Conservation (phyloP, 2,329 filamentous ascomycete genomes). For the Coniochaeta sp. region DNA sequence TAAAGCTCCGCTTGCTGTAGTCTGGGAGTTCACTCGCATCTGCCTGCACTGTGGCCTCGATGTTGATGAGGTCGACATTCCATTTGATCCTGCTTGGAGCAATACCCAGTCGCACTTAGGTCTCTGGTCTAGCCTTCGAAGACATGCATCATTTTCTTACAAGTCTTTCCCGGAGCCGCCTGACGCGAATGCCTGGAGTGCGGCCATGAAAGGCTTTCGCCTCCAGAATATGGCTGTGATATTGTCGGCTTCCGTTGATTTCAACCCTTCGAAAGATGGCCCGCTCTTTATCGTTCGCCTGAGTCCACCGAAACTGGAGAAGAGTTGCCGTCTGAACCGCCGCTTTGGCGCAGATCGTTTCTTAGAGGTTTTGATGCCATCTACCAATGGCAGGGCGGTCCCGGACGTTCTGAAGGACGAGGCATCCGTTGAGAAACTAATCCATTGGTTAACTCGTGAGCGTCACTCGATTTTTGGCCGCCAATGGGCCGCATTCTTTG, state of each 20-base stretch:
- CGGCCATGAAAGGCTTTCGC: conserved; percentile 29
- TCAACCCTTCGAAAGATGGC: conserved; percentile 23
- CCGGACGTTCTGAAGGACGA: conserved; percentile 22
- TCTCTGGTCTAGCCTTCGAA: conserved; percentile 33
- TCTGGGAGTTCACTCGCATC: conserved; percentile 46
- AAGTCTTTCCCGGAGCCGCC: conserved; percentile 42
- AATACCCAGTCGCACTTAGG: conserved; percentile 33
- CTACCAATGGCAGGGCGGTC: conserved; percentile 16
- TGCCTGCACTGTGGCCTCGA: conserved; percentile 37
- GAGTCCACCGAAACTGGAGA: conserved; percentile 38
- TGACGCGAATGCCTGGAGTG: conserved; percentile 35
- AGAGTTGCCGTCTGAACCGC: conserved; percentile 42
- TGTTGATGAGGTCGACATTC: conserved; percentile 23
- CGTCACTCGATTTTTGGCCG: conserved; percentile 38
- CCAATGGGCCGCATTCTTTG: conserved; percentile 40
- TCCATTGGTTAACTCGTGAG: conserved; percentile 30
- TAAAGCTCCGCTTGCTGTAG: conserved; percentile 37
- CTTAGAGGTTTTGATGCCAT: conserved; percentile 46
- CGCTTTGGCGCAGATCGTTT: conserved; percentile 53
- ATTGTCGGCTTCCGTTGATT: conserved; percentile 34
- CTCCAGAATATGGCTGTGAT: conserved; percentile 29
- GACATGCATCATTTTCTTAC: conserved; percentile 30
- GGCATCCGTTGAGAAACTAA: conserved; percentile 24
- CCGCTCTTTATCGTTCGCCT: conserved; percentile 40
- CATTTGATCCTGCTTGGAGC: conserved; percentile 31